Conservation (phyloP, 2,329 filamentous ascomycete species). For the Penicillium sp. region DNA sequence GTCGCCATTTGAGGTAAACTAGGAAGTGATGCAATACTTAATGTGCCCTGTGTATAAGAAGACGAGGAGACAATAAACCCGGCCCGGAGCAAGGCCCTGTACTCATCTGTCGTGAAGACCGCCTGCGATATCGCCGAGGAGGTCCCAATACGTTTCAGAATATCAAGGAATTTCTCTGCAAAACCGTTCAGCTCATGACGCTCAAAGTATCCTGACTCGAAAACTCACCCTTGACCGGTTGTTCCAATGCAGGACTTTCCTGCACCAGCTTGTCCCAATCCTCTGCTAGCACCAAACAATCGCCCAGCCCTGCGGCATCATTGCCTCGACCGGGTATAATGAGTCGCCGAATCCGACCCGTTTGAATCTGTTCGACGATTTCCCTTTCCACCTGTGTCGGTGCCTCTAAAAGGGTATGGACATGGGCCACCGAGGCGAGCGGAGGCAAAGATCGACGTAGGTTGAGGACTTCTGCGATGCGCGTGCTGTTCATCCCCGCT, state of each 20-base stretch:
- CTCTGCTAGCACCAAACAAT: slow-evolving; percentile 56
- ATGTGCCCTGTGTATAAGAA: slow-evolving; percentile 38
- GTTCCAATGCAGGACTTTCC: slow-evolving; percentile 34
- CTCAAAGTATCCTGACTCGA: background rate
- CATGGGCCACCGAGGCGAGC: slow-evolving; percentile 59
- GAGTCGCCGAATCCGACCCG: slow-evolving; percentile 55
- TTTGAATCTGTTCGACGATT: slow-evolving; percentile 53
- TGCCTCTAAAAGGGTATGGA: slow-evolving; percentile 58
- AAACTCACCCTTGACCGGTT: slow-evolving; percentile 37
- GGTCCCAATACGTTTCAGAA: slow-evolving; percentile 50
- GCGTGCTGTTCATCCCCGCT: slow-evolving; percentile 62
- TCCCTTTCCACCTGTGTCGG: slow-evolving; percentile 61
- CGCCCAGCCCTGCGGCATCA: slow-evolving; percentile 57
- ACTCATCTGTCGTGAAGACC: slow-evolving; percentile 49
- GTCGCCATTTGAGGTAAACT: slow-evolving; percentile 26
- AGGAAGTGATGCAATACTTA: slow-evolving; percentile 45
- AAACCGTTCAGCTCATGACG: slow-evolving; percentile 1
- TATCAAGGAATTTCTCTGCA: slow-evolving; percentile 51
- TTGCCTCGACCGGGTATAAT: slow-evolving; percentile 58
- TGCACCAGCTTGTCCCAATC: slow-evolving; percentile 53
- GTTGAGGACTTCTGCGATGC: slow-evolving; percentile 60
- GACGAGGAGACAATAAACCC: slow-evolving; percentile 58
- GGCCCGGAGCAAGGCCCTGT: slow-evolving; percentile 50
- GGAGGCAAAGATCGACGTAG: slow-evolving; percentile 56
- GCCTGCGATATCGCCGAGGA: slow-evolving; percentile 48